Percentiles rank a stretch among this genome's conserved stretches.
Evolutionary conservation across 1,284 basidiomycete species (phyloP).

Genomic region (Trichosporon asahii): DNA sequence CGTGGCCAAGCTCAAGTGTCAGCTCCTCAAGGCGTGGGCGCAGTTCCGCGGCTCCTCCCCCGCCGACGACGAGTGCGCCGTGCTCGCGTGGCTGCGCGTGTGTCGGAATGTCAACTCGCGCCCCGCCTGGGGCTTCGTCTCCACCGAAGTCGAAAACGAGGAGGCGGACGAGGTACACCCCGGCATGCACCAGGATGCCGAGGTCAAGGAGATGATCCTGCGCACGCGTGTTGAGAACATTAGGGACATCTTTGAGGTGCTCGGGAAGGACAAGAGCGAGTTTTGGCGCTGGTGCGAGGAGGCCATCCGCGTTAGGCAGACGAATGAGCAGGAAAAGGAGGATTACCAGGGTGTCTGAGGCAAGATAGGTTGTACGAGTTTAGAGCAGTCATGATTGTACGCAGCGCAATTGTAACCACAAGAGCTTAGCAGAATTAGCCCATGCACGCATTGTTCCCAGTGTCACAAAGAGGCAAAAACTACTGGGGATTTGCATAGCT

Average conservation of each 20-base stretch:
- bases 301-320: slow-evolving; percentile 22
- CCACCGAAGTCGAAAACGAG: background rate
- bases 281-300: slow-evolving; percentile 44
- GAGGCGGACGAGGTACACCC: background rate
- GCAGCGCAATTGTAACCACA: background rate
- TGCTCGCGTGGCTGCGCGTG: slow-evolving; percentile 38
- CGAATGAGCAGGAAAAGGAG: slow-evolving; percentile 6
- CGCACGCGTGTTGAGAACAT: slow-evolving; percentile 35
- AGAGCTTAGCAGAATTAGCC: background rate
- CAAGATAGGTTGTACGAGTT: background rate
- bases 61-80: slow-evolving; percentile 33
- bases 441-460: background rate
- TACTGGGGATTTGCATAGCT: background rate
- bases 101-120: slow-evolving; percentile 28
- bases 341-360: slow-evolving; percentile 15
- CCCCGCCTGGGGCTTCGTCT: slow-evolving; percentile 10
- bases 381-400: background rate
- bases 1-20: slow-evolving; percentile 24
- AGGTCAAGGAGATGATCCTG: slow-evolving; percentile 19
- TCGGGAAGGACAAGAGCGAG: slow-evolving; percentile 21
- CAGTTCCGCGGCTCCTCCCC: slow-evolving; percentile 14
- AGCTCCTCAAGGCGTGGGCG: slow-evolving; percentile 29
- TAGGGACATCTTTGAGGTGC: slow-evolving; percentile 33
- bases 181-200: background rate
- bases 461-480: too few relatives aligned